Base-by-base conservation (phyloP, 108 stramenopile species). In the Cyclostephanos invisitatus region DNA sequence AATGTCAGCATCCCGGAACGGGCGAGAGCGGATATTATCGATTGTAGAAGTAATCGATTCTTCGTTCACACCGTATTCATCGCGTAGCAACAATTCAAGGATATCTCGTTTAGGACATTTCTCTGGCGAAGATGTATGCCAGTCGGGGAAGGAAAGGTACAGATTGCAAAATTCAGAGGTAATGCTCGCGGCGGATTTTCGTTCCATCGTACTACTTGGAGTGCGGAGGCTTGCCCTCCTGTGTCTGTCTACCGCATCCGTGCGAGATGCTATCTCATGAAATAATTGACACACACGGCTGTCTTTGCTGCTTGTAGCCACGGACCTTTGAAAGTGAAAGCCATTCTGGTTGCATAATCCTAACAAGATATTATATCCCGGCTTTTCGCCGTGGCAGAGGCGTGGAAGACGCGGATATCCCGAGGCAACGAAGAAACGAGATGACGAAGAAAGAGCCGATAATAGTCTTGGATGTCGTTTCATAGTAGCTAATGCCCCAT, bases 91-190 rank as follows among this genome's bases (percentile, higher is more conserved):
- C 0, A 80, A 51, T 40, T 64, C 67, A n/a, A 80, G 38, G 20
- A 80, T 68, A 12, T 69, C 61, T 22, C 46, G 59, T 38, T 73
- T 80, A 22, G 48, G 44, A 36, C 36, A 22, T 18, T 28, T 5
- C 21, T 68, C 50, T 38, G 24, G 48, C n/a, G 28, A 48, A 53
- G 72, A 68, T 17, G 59, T 15, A 15, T 51, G 58, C 12, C 17
- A 64, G n/a, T 80, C 50, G 21, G 78, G 72, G 49, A 80, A 62
- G 22, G 78, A 62, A 8, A 80, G 25, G 36, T 80, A 80, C 0
- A 11, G 50, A 40, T 42, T 63, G 37, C 78, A 80, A 48, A 80
- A 64, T 9, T 68, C 68, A 57, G 78, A 80, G 28, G 78, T 64
- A 8, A 80, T 54, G 58, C 37, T 73, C 53, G 72, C 67, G 44